Conservation (phyloP, 768 basidiomycete species). For the Mycena latifolia region DNA sequence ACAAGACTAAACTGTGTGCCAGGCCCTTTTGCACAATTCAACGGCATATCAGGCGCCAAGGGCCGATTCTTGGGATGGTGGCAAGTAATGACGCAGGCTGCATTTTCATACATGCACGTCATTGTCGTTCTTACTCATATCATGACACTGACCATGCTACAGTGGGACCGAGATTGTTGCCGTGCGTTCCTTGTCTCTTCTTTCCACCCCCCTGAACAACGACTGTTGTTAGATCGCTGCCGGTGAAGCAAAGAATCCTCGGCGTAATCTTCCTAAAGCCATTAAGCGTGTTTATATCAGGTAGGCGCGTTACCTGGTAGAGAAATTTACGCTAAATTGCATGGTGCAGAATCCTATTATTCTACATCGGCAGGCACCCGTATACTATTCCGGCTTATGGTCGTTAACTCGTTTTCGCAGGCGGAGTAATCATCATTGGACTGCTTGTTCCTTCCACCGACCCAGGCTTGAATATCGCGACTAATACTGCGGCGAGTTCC, state of each 20-base stretch:
- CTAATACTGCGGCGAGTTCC: slow-evolving; percentile 77
- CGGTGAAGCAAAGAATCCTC: slow-evolving; percentile 92
- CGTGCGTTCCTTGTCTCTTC: slow-evolving; percentile 47
- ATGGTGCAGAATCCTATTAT: slow-evolving; percentile 63
- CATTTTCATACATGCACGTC: slow-evolving; percentile 74
- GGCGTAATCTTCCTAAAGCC: slow-evolving; percentile 71
- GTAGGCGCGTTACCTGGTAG: slow-evolving; percentile 34
- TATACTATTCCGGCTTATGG: no score
- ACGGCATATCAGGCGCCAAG: slow-evolving; percentile 70
- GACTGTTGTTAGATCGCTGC: slow-evolving; percentile 80
- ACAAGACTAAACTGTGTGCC: background rate
- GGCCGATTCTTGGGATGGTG: slow-evolving; percentile 79
- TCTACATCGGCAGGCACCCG: slow-evolving; percentile 67
- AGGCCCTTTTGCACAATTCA: slow-evolving; percentile 86
- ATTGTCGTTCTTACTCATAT: no score
- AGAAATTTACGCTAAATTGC: background rate
- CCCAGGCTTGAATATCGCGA: slow-evolving; percentile 60
- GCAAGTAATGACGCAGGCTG: slow-evolving; percentile 85
- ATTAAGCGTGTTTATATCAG: slow-evolving; percentile 82
- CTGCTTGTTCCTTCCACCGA: slow-evolving; percentile 85
- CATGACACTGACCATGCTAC: no score
- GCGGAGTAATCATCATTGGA: slow-evolving; percentile 75
- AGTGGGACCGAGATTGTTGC: slow-evolving; percentile 97
- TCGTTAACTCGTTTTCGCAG: background rate
- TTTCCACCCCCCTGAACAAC: no score